Evolutionary conservation across 1,284 basidiomycete genomes (phyloP).

Genomic region (Boletus sp.): DNA sequence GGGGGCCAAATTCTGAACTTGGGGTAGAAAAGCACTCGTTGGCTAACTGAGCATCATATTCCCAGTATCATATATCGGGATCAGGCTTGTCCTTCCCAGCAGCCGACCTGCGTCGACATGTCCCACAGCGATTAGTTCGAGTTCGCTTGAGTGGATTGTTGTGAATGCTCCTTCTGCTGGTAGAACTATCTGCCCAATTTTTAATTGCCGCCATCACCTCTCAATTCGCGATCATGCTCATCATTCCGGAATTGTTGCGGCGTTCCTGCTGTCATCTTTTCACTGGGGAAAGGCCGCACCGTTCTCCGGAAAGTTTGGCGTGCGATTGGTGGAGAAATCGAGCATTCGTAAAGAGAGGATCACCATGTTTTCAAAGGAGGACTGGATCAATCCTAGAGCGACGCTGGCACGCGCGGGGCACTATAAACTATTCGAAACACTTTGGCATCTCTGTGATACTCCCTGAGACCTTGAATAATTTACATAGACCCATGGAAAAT

Average conservation of each 20-base stretch:
- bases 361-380: too few relatives aligned
- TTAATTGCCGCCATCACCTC: conserved; percentile 4
- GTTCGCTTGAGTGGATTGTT: not conserved
- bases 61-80: too few relatives aligned
- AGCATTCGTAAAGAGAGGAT: too few relatives aligned
- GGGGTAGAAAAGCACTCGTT: too few relatives aligned
- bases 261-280: not conserved
- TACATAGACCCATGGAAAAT: not conserved
- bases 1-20: conserved; percentile 3
- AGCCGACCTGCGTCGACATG: not conserved
- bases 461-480: not conserved
- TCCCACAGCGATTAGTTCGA: too few relatives aligned
- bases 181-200: not conserved
- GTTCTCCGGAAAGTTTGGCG: not conserved
- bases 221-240: conserved; percentile 13
- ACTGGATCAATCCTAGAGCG: too few relatives aligned
- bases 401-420: too few relatives aligned
- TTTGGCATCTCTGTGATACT: too few relatives aligned
- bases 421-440: too few relatives aligned
- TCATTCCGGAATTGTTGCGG: conserved; percentile 1
- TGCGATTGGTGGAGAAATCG: not conserved
- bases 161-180: not conserved
- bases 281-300: not conserved
- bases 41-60: too few relatives aligned
- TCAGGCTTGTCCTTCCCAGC: too few relatives aligned